phyloP scores from a whole-genome alignment of 1,139 yeast species.

The Yamadazyma taylorii region DNA sequence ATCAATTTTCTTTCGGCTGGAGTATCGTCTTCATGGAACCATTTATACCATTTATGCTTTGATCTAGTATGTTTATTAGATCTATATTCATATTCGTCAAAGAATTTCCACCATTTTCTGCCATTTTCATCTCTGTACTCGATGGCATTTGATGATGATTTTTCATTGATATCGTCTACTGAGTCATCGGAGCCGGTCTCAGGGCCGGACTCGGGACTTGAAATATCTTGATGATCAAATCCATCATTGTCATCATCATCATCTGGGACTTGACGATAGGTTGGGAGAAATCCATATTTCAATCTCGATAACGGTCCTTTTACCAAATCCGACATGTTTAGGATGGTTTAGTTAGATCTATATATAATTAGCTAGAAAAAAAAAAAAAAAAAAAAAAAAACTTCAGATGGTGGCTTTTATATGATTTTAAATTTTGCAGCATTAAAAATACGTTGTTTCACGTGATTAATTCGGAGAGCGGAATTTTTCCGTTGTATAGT shows the following conservation, averaged over 20 bases:
- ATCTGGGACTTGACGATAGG: constrained; percentile 41
- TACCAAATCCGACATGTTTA: constrained; percentile 10
- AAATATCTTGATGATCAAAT: too few species aligned
- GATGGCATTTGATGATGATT: too few species aligned
- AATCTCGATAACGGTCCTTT: constrained; percentile 31
- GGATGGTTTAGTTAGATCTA: too few species aligned
- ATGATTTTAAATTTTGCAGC: background rate
- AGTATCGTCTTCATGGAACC: constrained; percentile 62
- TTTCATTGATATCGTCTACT: too few species aligned
- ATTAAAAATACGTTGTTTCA: background rate
- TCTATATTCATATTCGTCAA: constrained; percentile 63
- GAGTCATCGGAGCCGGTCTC: constrained; percentile 9
- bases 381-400: too few species aligned
- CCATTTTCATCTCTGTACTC: constrained; percentile 64
- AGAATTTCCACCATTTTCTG: constrained; percentile 63
- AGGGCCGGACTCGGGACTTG: constrained; percentile 7
- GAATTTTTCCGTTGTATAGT: background rate
- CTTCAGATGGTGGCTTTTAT: too few species aligned
- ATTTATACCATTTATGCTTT: constrained; percentile 56
- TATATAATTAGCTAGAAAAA: too few species aligned
- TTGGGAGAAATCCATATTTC: constrained; percentile 53
- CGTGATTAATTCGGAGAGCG: background rate
- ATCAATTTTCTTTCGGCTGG: constrained; percentile 55
- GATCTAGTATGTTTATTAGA: constrained; percentile 33
- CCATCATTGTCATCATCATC: constrained; percentile 25